A percentile compares a stretch with the other conserved stretches of the same genome.
phyloP scores from a whole-genome alignment of 1,284 basidiomycete genomes.

The Puccinia polysora region DNA sequence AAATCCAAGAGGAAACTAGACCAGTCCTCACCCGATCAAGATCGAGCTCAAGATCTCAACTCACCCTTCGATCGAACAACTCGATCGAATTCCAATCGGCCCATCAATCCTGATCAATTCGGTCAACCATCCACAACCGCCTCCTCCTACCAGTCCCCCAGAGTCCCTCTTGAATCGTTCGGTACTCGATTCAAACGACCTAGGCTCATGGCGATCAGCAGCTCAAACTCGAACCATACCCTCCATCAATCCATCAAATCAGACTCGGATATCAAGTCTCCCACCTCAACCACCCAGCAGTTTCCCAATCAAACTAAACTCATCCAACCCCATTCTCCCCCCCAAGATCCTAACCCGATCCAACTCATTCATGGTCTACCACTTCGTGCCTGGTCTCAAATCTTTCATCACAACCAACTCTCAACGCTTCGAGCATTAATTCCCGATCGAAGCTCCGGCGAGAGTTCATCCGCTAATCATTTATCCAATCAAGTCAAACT shows the following conservation, averaged over 20 bases:
- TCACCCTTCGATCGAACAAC: neutral
- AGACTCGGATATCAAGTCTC: neutral
- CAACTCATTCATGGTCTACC: constrained; percentile 21
- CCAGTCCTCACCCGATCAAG: neutral
- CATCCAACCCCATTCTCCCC: neutral
- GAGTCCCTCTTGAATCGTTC: neutral
- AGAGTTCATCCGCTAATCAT: neutral
- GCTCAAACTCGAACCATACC: too few species aligned
- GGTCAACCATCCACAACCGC: too few species aligned
- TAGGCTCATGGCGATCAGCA: too few species aligned
- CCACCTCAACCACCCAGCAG: neutral
- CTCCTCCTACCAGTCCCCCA: too few species aligned
- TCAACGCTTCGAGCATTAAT: constrained; percentile 6
- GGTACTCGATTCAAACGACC: constrained; percentile 4
- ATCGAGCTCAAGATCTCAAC: neutral
- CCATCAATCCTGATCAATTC: too few species aligned
- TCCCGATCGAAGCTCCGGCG: too few species aligned
- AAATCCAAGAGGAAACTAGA: constrained; percentile 12
- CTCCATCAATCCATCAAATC: neutral
- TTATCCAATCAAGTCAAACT: constrained; percentile 5
- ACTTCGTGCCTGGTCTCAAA: constrained; percentile 18
- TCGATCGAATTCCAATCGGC: too few species aligned
- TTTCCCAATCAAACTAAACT: neutral
- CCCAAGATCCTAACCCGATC: neutral
- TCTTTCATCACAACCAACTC: constrained; percentile 13